Evolutionary conservation across 2,329 filamentous ascomycete species (phyloP), one percentile per base, ranked within the genome.

Genomic region (Falciphora oryzae): DNA sequence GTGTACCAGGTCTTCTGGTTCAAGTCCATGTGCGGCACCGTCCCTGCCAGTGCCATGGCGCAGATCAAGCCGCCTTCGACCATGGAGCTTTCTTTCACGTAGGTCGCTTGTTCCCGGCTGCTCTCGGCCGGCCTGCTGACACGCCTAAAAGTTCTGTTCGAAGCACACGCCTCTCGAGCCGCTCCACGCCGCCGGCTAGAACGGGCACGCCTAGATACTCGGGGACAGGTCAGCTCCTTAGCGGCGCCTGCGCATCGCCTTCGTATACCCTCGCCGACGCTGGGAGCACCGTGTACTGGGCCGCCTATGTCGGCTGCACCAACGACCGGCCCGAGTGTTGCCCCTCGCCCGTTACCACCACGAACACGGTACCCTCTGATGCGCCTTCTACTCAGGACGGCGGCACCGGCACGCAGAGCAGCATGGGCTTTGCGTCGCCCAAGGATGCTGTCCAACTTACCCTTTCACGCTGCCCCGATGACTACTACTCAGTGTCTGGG

Each of bases 401-500:
- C 14, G 65, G 61, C 31, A 58, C 64, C 35, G 66, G 65, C 56
- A 53, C 50, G 1, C 62, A 63, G 35, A 66, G 65, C 44, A 61
- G 35, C 50, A 28, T 62, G n/a, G 66, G 53, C 53, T 71, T 68
- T 59, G 70, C 71, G 10, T 56, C 58, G 38, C 68, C 70, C 2
- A 65, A 62, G 11, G 62, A 69, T 61, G 58, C 32, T 3, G 59
- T 62, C 58, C 62, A 66, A n/a, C 56, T 61, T 11, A 50, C 64
- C 6, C 64, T 72, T 11, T 59, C 61, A 16, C 62, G 38, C 5
- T 73, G 71, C 53, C 68, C 70, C 8, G 66, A 68, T 4, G 71
- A 73, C 63, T 73, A 73, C 65, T 71, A 71, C 63, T 70, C 69
- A 31, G 67, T 72, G 16, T 70, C 70, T 4, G 70, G 70, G 5